Evolutionary conservation across 2,329 filamentous ascomycete species (phyloP), one percentile per base, ranked within the genome.

Genomic region (Botrytis aclada): DNA sequence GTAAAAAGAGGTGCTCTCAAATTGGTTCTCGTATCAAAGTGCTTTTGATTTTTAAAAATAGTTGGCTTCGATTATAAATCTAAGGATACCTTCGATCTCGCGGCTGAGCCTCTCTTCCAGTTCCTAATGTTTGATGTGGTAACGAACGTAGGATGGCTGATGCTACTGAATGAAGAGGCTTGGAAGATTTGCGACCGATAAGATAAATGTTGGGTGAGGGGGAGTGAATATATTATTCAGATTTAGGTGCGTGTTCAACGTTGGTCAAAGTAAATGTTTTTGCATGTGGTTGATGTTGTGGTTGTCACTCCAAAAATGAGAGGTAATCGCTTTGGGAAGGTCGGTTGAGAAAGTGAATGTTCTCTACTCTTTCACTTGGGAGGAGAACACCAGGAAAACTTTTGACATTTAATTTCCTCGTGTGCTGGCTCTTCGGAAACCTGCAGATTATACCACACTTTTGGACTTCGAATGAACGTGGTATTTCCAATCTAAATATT

Each of bases 341-440:
- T 58, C 51, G 37, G 66, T 43, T 56, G 18, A 56, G 7, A 43
- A 43, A 69, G 51, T 69, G 66, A 58, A 69, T 58, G n/a, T 45
- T 67, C 25, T 67, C 39, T 60, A 37, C 54, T 47, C 51, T 61
- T 39, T 20, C 54, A 72, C 62, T 37, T 61, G 41, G 54, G 51
- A 58, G 39, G 18, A 22, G 25, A 56, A 67, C 4, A 60, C 64
- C 25, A 18, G 60, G 25, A 47, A 25, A 39, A 32, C n/a, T 69
- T 39, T 25, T 51, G 22, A 58, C 32, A 58, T 41, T 51, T 70
- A 20, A 70, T 37, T 70, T 29, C 34, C 56, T 61, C 20, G 62
- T 72, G 71, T 70, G 69, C 29, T 74, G 72, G 72, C 70, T 69
- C 22, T 45, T 56, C 72, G 74, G 69, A 69, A 67, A 66, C 29